These are phyloP conservation scores for Curvularia verruculosa DNA, from an alignment of 2,329 filamentous ascomycete genomes.

Conservation along the genomic window DNA sequence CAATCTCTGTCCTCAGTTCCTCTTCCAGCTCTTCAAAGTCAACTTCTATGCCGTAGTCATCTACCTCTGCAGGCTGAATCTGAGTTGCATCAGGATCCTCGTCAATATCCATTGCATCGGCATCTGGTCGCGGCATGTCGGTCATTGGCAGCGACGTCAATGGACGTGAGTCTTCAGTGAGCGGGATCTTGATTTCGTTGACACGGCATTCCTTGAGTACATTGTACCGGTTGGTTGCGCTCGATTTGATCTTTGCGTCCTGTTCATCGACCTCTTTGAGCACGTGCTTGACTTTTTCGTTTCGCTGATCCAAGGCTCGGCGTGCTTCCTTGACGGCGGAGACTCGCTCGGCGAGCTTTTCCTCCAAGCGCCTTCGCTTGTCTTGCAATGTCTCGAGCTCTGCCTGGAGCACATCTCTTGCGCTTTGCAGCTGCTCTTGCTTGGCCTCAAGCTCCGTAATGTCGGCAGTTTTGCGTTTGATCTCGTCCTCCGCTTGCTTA, in stretches of 20 bases:
- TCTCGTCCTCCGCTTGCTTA: constrained; percentile 68
- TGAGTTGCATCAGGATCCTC: constrained; percentile 62
- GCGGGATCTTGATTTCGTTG: constrained; percentile 86
- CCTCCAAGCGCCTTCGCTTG: constrained; percentile 70
- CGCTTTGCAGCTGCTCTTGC: constrained; percentile 75
- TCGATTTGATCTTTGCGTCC: constrained; percentile 87
- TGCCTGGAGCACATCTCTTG: constrained; percentile 73
- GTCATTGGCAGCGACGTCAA: constrained; percentile 88
- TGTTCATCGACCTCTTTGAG: constrained; percentile 76
- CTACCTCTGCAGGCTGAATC: constrained; percentile 64
- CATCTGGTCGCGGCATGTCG: constrained; percentile 73
- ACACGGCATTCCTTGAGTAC: constrained; percentile 88
- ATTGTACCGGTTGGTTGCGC: constrained; percentile 81
- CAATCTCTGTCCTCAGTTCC: constrained; percentile 63
- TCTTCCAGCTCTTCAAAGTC: constrained; percentile 84
- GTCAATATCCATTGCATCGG: constrained; percentile 92
- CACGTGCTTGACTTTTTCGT: constrained; percentile 78
- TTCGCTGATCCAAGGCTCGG: constrained; percentile 80
- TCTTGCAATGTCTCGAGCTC: constrained; percentile 79
- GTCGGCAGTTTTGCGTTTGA: constrained; percentile 70
- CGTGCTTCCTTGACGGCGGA: constrained; percentile 80
- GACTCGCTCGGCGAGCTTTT: constrained; percentile 70
- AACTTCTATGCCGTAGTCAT: constrained; percentile 90
- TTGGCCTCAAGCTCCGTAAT: constrained; percentile 69
- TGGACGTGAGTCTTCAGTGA: constrained; percentile 70